These are phyloP conservation scores for Lentinus tigrinus DNA, from an alignment of 768 basidiomycete genomes.

Conservation along the genomic window DNA sequence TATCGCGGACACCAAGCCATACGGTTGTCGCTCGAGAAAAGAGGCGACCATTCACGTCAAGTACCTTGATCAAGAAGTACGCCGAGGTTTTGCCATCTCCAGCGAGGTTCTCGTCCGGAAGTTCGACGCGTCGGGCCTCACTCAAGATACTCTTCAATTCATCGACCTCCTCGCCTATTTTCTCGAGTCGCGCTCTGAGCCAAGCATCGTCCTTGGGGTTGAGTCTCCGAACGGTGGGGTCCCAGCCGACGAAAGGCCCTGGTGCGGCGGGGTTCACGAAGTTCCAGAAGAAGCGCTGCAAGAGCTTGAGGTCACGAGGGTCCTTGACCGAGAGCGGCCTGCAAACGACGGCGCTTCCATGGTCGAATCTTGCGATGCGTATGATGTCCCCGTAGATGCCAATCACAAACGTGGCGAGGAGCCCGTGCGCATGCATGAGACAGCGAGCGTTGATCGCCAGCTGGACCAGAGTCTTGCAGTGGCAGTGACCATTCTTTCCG, in stretches of 20 bases:
- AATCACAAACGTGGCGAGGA: conserved; percentile 3
- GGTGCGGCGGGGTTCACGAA: conserved; percentile 4
- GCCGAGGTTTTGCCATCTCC: no score
- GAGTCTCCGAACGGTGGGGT: not conserved
- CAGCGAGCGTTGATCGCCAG: conserved; percentile 6
- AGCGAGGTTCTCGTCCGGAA: not conserved
- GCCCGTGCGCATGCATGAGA: conserved; percentile 4
- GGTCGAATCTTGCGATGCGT: conserved; percentile 14
- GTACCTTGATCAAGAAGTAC: not conserved
- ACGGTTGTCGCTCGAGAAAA: conserved; percentile 13
- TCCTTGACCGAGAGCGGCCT: not conserved
- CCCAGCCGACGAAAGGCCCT: conserved; percentile 4
- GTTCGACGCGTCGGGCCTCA: not conserved
- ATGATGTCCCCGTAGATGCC: conserved; percentile 7
- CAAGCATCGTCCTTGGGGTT: not conserved
- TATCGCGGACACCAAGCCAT: conserved; percentile 9
- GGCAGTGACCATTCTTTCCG: no score
- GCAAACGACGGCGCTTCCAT: not conserved
- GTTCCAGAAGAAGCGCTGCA: conserved; percentile 11
- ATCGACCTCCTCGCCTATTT: not conserved
- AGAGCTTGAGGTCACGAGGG: no score
- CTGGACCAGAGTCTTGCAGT: no score
- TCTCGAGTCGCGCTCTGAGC: not conserved
- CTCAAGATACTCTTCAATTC: not conserved
- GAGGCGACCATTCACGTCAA: conserved; percentile 1